These are phyloP conservation scores for Pisolithus orientalis DNA, from an alignment of 768 basidiomycete genomes.

Conservation along the genomic window DNA sequence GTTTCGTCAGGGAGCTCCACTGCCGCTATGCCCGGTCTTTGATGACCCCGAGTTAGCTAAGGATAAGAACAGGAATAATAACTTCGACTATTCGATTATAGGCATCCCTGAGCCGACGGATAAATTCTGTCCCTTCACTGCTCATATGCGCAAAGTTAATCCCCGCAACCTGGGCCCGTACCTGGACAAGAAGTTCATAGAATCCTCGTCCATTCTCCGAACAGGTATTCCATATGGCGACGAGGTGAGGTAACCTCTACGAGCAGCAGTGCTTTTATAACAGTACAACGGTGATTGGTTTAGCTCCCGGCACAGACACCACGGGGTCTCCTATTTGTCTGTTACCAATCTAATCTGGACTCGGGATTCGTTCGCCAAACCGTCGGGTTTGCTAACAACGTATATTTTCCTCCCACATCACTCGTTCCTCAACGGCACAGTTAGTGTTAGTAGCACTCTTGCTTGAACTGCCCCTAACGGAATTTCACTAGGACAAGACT, in stretches of 20 bases:
- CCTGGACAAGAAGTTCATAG: constrained; percentile 12
- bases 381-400: constrained; percentile 13
- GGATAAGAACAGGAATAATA: constrained; percentile 33
- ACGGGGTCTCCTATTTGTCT: constrained; percentile 25
- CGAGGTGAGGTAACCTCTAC: constrained; percentile 14
- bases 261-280: not conserved
- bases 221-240: constrained; percentile 32
- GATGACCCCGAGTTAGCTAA: constrained; percentile 31
- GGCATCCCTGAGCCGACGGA: constrained; percentile 1
- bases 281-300: not conserved
- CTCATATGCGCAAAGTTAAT: constrained; percentile 41
- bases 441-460: constrained; percentile 1
- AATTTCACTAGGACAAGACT: constrained; percentile 17
- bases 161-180: constrained; percentile 31
- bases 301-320: not conserved
- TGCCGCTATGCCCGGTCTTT: constrained; percentile 37
- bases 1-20: constrained; percentile 32
- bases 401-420: constrained; percentile 15
- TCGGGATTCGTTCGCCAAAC: constrained; percentile 33
- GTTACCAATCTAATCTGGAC: constrained; percentile 31
- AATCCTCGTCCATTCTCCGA: constrained; percentile 23
- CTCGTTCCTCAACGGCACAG: constrained; percentile 13
- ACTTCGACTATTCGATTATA: constrained; percentile 27
- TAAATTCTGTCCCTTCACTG: constrained; percentile 37
- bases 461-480: not conserved